Evolutionary conservation across 2,329 filamentous ascomycete genomes (phyloP).

Genomic region (Dothistroma pini): DNA sequence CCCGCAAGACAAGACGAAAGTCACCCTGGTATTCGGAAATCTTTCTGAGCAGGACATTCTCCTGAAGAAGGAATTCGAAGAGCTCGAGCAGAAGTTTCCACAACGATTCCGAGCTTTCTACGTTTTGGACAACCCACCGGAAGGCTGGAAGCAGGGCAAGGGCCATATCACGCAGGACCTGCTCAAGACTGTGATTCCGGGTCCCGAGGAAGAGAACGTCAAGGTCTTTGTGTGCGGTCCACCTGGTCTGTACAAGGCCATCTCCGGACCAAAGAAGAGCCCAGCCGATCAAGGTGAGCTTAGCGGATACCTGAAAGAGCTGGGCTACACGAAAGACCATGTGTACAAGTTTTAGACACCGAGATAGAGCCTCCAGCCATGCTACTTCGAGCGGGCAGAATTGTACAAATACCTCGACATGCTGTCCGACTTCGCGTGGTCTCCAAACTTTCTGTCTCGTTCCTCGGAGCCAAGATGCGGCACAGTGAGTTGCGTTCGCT

Average conservation of each 20-base stretch:
- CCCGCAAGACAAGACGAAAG: constrained; percentile 94
- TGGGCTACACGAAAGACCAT: constrained; percentile 82
- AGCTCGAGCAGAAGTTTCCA: constrained; percentile 92
- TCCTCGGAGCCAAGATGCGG: no score
- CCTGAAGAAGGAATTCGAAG: constrained; percentile 75
- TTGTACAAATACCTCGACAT: constrained; percentile 17
- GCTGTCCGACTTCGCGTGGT: background rate
- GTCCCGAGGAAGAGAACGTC: constrained; percentile 86
- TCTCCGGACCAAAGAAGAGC: constrained; percentile 85
- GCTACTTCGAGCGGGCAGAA: background rate
- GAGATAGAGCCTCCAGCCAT: background rate
- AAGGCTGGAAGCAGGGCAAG: constrained; percentile 71
- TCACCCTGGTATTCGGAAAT: constrained; percentile 93
- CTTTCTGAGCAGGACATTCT: constrained; percentile 86
- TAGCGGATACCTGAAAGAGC: constrained; percentile 72
- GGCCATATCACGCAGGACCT: constrained; percentile 88
- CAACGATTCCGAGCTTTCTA: constrained; percentile 96
- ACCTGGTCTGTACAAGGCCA: constrained; percentile 86
- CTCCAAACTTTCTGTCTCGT: no score
- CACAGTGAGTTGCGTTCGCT: no score
- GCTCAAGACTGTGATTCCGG: constrained; percentile 89
- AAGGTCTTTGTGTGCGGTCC: constrained; percentile 97
- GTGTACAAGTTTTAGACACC: constrained; percentile 85
- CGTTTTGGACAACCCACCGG: constrained; percentile 77
- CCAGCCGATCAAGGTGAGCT: constrained; percentile 94